A percentile compares a stretch with the other conserved stretches of the same genome.
phyloP scores from a whole-genome alignment of 2,329 filamentous ascomycete species.

The Trichoderma semiorbis region DNA sequence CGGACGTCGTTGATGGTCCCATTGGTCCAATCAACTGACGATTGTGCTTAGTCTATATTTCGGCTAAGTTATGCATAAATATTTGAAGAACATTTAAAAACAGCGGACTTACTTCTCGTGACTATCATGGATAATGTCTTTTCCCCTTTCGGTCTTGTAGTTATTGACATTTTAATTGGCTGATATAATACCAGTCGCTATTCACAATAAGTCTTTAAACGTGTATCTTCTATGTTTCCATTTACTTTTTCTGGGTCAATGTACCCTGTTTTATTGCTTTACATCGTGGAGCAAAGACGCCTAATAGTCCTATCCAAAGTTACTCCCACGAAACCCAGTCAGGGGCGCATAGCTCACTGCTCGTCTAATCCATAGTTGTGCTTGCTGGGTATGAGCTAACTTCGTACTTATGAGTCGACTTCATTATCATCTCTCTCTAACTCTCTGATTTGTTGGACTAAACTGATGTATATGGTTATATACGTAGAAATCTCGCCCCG shows the following conservation, averaged over 20 bases:
- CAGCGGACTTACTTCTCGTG: neutral
- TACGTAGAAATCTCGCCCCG: neutral
- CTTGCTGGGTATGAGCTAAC: neutral
- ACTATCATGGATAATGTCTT: neutral
- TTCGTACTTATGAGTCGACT: neutral
- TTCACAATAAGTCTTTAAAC: neutral
- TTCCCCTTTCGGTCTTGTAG: neutral
- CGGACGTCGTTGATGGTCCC: neutral
- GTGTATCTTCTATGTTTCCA: neutral
- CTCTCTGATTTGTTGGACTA: neutral
- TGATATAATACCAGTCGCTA: neutral
- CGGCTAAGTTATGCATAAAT: neutral
- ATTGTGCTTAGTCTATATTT: neutral
- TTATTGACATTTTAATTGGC: neutral
- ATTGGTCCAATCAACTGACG: neutral
- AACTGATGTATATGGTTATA: neutral
- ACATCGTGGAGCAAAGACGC: neutral
- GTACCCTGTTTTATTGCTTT: neutral
- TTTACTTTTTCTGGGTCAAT: neutral
- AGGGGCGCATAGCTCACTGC: neutral
- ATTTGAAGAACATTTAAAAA: neutral
- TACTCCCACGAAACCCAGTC: neutral
- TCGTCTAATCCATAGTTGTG: neutral
- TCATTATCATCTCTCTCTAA: neutral
- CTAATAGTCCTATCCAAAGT: neutral